Percentiles rank a stretch among this genome's conserved stretches.
phyloP scores from a whole-genome alignment of 352 stramenopile genomes.

The Phytophthora cactorum region DNA sequence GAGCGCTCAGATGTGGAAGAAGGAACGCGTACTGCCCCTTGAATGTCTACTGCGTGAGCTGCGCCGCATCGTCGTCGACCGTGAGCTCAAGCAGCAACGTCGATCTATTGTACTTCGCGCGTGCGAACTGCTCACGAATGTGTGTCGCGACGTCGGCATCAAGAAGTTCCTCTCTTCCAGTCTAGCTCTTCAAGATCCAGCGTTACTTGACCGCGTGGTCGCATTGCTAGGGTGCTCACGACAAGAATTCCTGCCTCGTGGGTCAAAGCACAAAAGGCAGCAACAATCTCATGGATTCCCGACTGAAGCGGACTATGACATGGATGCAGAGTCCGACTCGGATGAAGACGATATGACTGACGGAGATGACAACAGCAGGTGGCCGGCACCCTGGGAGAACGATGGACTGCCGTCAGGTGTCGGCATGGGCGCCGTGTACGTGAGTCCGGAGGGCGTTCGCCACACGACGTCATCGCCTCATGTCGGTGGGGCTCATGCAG shows the following conservation, averaged over 20 bases:
- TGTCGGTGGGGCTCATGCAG: constrained; percentile 34
- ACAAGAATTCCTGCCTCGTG: constrained; percentile 52
- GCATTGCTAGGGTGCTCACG: constrained; percentile 55
- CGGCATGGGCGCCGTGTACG: constrained; percentile 83
- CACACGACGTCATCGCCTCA: constrained; percentile 44
- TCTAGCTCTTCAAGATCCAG: constrained; percentile 44
- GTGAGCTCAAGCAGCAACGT: constrained; percentile 43
- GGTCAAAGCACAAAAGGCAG: constrained; percentile 34
- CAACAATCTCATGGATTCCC: constrained; percentile 32
- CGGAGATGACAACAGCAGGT: constrained; percentile 59
- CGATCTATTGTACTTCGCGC: constrained; percentile 65
- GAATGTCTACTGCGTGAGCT: constrained; percentile 71
- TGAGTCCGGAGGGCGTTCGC: constrained; percentile 69
- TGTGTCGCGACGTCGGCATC: constrained; percentile 59
- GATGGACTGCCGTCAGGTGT: constrained; percentile 69
- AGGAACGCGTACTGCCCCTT: constrained; percentile 60
- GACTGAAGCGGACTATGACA: constrained; percentile 53
- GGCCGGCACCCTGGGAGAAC: constrained; percentile 81
- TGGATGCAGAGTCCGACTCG: constrained; percentile 49
- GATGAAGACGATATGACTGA: constrained; percentile 66
- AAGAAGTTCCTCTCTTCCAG: constrained; percentile 54
- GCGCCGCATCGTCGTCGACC: constrained; percentile 42
- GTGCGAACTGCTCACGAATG: constrained; percentile 69
- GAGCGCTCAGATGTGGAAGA: constrained; percentile 64
- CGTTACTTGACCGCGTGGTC: constrained; percentile 61